Percentiles rank a stretch among this genome's conserved stretches.
Evolutionary conservation across 768 basidiomycete genomes (phyloP).

Genomic region (Naganishia friedmannii): DNA sequence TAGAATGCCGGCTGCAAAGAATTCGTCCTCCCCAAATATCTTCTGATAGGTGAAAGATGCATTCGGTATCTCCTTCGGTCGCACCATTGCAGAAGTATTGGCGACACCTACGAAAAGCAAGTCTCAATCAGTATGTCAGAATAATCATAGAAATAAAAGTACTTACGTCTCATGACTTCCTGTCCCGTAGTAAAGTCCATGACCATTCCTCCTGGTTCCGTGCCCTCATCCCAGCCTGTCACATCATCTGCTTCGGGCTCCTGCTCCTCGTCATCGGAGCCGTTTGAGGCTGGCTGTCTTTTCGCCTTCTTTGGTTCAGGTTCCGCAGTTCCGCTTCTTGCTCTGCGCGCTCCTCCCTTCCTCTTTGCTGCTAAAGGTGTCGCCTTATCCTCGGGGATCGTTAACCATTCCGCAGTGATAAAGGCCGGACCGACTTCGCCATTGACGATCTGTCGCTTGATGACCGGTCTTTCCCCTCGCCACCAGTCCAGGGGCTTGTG

Average conservation of each 20-base stretch:
- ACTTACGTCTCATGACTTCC: slow-evolving; percentile 21
- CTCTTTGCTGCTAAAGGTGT: slow-evolving; percentile 55
- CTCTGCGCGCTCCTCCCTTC: slow-evolving; percentile 29
- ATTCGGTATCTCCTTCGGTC: slow-evolving; percentile 62
- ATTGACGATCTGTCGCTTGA: slow-evolving; percentile 60
- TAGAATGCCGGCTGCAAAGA: slow-evolving; percentile 85
- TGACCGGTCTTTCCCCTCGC: slow-evolving; percentile 84
- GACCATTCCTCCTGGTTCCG: slow-evolving; percentile 65
- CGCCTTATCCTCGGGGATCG: slow-evolving; percentile 59
- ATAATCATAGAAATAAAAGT: background rate
- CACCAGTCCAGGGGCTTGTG: slow-evolving; percentile 81
- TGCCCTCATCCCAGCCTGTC: slow-evolving; percentile 83
- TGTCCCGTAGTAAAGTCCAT: slow-evolving; percentile 64
- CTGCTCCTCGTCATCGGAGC: slow-evolving; percentile 27
- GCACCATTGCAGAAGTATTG: slow-evolving; percentile 68
- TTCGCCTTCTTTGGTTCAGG: slow-evolving; percentile 28
- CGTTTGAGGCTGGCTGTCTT: slow-evolving; percentile 1
- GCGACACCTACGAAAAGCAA: slow-evolving; percentile 65
- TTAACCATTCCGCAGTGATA: slow-evolving; percentile 65
- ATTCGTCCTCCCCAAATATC: slow-evolving; percentile 84
- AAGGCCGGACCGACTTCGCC: slow-evolving; percentile 52
- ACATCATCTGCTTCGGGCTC: slow-evolving; percentile 42
- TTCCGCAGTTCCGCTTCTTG: slow-evolving; percentile 33
- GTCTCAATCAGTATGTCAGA: background rate
- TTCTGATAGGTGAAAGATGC: slow-evolving; percentile 82